phyloP scores from a whole-genome alignment of 768 basidiomycete species.

The Tulasnella sp. region DNA sequence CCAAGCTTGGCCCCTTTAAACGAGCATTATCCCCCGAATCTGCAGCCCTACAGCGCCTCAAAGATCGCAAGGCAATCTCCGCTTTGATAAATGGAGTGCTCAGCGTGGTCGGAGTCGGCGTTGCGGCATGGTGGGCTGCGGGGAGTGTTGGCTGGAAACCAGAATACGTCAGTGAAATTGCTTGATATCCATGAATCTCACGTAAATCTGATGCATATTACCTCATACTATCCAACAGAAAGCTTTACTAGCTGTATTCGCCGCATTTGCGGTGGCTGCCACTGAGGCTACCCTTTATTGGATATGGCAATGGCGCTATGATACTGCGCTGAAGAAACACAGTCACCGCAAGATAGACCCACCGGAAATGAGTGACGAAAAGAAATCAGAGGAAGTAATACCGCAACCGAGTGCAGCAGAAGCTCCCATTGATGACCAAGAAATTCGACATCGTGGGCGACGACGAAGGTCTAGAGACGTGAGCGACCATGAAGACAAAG shows the following conservation, averaged over 20 bases:
- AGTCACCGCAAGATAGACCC: no score
- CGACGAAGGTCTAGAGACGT: no score
- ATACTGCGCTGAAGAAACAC: conserved; percentile 1
- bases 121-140: conserved; percentile 63
- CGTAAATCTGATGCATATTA: background rate
- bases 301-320: conserved; percentile 15
- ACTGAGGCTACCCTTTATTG: conserved; percentile 15
- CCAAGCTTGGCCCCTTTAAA: conserved; percentile 44
- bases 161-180: conserved; percentile 52
- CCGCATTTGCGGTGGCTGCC: conserved; percentile 6
- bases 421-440: no score
- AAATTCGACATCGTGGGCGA: no score
- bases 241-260: conserved; percentile 6
- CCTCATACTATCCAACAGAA: background rate
- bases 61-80: conserved; percentile 54
- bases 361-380: no score
- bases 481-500: no score
- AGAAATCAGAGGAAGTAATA: no score
- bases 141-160: conserved; percentile 47
- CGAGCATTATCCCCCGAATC: conserved; percentile 36
- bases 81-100: conserved; percentile 57
- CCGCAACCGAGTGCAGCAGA: no score
- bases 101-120: conserved; percentile 52
- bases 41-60: conserved; percentile 31
- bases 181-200: background rate